Evolutionary conservation across 108 stramenopile genomes (phyloP).

Genomic region (Chaetoceros muelleri): DNA sequence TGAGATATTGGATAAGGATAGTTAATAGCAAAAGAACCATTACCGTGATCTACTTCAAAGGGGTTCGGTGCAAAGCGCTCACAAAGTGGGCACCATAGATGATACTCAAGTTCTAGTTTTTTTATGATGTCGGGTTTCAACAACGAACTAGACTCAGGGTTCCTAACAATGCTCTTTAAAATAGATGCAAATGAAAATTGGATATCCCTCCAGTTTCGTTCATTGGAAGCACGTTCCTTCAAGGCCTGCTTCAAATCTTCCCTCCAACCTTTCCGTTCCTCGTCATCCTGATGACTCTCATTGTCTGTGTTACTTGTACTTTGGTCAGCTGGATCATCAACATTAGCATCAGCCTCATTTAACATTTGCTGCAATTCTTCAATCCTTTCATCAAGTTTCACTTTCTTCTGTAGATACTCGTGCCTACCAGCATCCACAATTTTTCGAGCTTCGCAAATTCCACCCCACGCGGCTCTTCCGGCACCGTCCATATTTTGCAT

Average conservation of each 20-base stretch:
- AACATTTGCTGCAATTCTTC: constrained; percentile 31
- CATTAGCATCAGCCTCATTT: constrained; percentile 4
- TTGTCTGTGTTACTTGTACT: constrained; percentile 4
- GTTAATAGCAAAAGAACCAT: constrained; percentile 11
- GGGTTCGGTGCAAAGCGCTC: constrained; percentile 66
- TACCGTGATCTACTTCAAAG: constrained; percentile 5
- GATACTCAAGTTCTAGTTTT: constrained; percentile 59
- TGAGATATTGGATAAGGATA: constrained; percentile 34
- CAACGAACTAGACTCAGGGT: constrained; percentile 32
- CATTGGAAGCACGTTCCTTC: constrained; percentile 50
- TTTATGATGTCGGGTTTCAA: constrained; percentile 55
- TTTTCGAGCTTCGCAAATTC: constrained; percentile 78
- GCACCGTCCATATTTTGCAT: constrained; percentile 37
- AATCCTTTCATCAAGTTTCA: constrained; percentile 33
- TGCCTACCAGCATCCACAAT: constrained; percentile 43
- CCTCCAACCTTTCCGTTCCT: constrained; percentile 14
- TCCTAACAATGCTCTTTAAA: constrained; percentile 45
- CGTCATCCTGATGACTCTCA: constrained; percentile 9
- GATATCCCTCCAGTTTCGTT: constrained; percentile 79
- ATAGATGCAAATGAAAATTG: constrained; percentile 65
- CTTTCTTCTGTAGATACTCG: constrained; percentile 50
- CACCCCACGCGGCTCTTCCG: constrained; percentile 77
- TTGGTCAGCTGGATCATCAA: neutral
- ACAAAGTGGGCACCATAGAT: constrained; percentile 74
- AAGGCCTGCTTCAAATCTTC: constrained; percentile 40